phyloP scores from a whole-genome alignment of 2,329 filamentous ascomycete genomes.

The Pseudocercospora musae region DNA sequence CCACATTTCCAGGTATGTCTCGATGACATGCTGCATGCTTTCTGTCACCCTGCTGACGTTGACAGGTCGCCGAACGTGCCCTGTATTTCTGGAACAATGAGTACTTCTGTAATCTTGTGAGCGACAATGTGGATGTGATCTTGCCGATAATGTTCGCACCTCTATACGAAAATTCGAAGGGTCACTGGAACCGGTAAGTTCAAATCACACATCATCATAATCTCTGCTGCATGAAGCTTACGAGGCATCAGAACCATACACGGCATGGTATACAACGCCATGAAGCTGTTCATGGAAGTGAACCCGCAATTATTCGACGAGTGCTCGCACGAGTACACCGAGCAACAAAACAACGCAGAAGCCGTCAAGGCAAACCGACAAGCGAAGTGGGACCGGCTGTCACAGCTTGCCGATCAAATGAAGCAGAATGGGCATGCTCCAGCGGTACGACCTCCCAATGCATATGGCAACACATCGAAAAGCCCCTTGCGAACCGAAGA shows the following conservation, averaged over 20 bases:
- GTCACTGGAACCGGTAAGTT: slow-evolving; percentile 92
- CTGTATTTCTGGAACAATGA: slow-evolving; percentile 99
- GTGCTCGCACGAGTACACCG: slow-evolving; percentile 96
- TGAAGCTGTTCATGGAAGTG: slow-evolving; percentile 99
- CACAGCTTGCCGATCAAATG: slow-evolving; percentile 66
- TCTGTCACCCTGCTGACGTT: slow-evolving; percentile 13
- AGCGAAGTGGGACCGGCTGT: slow-evolving; percentile 83
- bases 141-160: slow-evolving; percentile 99
- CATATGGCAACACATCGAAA: slow-evolving; percentile 37
- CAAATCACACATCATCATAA: not conserved
- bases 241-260: slow-evolving; percentile 75
- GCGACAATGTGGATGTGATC: slow-evolving; percentile 98
- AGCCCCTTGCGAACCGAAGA: slow-evolving; percentile 61
- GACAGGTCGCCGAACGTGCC: slow-evolving; percentile 82
- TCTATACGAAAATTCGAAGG: slow-evolving; percentile 97
- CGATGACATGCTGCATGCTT: not conserved
- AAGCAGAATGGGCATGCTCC: slow-evolving; percentile 31
- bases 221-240: slow-evolving; percentile 7
- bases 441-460: slow-evolving; percentile 26
- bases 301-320: slow-evolving; percentile 98
- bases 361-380: slow-evolving; percentile 77
- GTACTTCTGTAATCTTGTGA: slow-evolving; percentile 98
- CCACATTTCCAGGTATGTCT: slow-evolving; percentile 80
- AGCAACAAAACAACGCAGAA: slow-evolving; percentile 89
- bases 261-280: slow-evolving; percentile 99